phyloP scores from a whole-genome alignment of 225 moss, liverwort and hornwort genomes.

The Bryoerythrophyllum caledonicum region DNA sequence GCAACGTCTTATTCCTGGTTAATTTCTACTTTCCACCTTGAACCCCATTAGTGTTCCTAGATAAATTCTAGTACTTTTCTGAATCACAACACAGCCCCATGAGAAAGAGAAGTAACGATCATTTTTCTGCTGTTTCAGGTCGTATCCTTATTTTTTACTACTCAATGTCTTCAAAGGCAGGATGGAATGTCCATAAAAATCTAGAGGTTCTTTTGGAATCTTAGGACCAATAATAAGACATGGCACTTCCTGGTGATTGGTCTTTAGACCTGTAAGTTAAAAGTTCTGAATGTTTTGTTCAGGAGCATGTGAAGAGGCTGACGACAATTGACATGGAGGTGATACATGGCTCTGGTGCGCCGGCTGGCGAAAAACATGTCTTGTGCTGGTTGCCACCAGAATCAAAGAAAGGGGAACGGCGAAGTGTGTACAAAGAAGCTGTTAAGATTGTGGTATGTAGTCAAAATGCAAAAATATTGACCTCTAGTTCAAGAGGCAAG shows the following conservation, averaged over 20 bases:
- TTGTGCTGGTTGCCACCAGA: slow-evolving; percentile 65
- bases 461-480: not conserved
- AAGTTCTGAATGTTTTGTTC: slow-evolving; percentile 2
- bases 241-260: not conserved
- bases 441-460: slow-evolving; percentile 58
- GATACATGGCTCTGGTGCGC: slow-evolving; percentile 65
- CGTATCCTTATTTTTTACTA: not conserved
- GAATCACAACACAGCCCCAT: not conserved
- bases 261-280: not conserved
- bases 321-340: slow-evolving; percentile 68
- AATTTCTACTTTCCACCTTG: not conserved
- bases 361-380: slow-evolving; percentile 59
- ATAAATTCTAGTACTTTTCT: not conserved
- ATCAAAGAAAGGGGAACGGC: slow-evolving; percentile 47
- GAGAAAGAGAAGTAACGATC: not conserved
- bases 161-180: not conserved
- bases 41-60: not conserved
- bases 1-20: not conserved
- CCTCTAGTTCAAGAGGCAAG: not conserved
- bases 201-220: not conserved
- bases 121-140: not conserved
- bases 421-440: slow-evolving; percentile 61
- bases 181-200: slow-evolving; percentile 9
- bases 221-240: slow-evolving; percentile 3
- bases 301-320: slow-evolving; percentile 67